A percentile compares a stretch with the other conserved stretches of the same genome.
These are phyloP conservation scores for Punctularia strigosozonata DNA, from an alignment of 768 basidiomycete species.

Conservation along the genomic window DNA sequence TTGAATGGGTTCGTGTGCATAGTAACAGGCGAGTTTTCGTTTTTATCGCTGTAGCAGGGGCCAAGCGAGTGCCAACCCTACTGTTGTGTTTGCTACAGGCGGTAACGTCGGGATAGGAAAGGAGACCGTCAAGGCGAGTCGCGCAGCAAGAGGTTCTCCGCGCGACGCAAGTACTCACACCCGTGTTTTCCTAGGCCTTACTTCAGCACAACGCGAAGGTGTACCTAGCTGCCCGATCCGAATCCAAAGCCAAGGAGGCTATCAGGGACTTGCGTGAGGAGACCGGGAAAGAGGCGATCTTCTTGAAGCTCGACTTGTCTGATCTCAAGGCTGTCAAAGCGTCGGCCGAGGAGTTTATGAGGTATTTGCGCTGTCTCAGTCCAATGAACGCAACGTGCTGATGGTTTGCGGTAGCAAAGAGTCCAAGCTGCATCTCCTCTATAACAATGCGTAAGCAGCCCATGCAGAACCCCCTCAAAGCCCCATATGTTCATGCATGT, in stretches of 20 bases:
- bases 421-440: slow-evolving; percentile 9
- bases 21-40: too few relatives aligned
- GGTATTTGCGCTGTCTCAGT: slow-evolving; percentile 4
- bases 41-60: too few relatives aligned
- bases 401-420: slow-evolving; percentile 8
- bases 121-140: slow-evolving; percentile 40
- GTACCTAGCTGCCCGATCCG: too few relatives aligned
- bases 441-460: slow-evolving; percentile 10
- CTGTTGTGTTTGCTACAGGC: too few relatives aligned
- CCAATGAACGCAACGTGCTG: background rate
- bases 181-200: background rate
- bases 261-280: too few relatives aligned
- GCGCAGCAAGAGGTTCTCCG: too few relatives aligned
- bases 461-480: background rate
- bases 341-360: slow-evolving; percentile 14
- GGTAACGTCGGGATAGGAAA: slow-evolving; percentile 41
- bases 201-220: background rate
- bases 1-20: slow-evolving; percentile 14
- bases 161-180: too few relatives aligned
- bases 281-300: slow-evolving; percentile 17
- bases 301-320: slow-evolving; percentile 16
- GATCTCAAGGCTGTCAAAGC: slow-evolving; percentile 11
- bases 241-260: too few relatives aligned
- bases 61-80: too few relatives aligned
- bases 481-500: background rate